phyloP scores from a whole-genome alignment of 345 rosid species.

The Cochlearia excelsa region DNA sequence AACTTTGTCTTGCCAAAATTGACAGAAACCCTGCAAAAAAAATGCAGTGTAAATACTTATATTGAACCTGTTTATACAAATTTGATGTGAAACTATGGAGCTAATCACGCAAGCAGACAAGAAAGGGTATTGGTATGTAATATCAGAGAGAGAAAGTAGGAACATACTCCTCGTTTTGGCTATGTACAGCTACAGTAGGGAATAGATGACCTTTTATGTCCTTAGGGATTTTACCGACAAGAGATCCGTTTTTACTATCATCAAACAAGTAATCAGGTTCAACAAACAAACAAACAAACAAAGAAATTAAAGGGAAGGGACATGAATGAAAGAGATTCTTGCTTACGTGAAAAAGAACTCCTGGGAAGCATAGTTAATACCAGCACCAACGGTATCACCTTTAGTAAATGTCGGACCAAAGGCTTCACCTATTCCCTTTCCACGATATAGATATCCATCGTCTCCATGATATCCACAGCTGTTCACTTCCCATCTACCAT shows the following conservation, averaged over 20 bases:
- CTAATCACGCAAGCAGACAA: conserved; percentile 13
- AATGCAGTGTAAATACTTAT: conserved; percentile 21
- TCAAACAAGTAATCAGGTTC: conserved; percentile 21
- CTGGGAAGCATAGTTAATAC: conserved; percentile 81
- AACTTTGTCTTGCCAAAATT: conserved; percentile 82
- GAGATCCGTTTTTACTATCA: conserved; percentile 73
- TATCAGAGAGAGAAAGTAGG: conserved; percentile 21
- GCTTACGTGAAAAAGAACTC: conserved; percentile 97
- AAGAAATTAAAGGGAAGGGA: conserved; percentile 8
- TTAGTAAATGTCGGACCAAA: conserved; percentile 82
- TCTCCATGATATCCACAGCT: conserved; percentile 98
- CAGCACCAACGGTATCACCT: conserved; percentile 84
- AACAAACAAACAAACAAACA: conserved; percentile 10
- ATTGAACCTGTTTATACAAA: conserved; percentile 6
- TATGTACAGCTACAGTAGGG: conserved; percentile 93
- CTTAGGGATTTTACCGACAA: conserved; percentile 66
- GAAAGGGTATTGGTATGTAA: neutral
- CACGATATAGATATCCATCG: conserved; percentile 76
- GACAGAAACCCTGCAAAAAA: conserved; percentile 69
- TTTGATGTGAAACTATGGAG: conserved; percentile 3
- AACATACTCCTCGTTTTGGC: conserved; percentile 95
- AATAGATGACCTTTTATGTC: conserved; percentile 67
- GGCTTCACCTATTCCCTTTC: conserved; percentile 68
- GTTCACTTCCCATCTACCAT: conserved; percentile 88
- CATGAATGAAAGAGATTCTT: neutral